A percentile compares a stretch with the other conserved stretches of the same genome.
Evolutionary conservation across 495 filamentous ascomycete genomes (phyloP).

Genomic region (Astrocystis sublimbata): DNA sequence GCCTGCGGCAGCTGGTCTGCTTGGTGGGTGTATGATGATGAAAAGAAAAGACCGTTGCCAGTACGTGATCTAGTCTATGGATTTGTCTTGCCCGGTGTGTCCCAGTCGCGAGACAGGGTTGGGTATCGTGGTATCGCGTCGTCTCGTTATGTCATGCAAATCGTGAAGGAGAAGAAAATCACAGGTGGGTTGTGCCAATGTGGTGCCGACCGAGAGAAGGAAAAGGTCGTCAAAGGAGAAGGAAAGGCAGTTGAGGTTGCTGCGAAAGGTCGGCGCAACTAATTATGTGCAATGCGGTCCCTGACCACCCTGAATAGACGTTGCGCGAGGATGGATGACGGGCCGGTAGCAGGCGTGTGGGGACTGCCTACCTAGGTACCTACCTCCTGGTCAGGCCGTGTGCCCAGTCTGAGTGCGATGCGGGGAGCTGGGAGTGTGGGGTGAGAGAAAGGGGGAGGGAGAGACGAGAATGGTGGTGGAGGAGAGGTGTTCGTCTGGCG

Average conservation of each 20-base stretch:
- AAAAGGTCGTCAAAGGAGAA: not conserved
- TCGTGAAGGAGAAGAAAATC: slow-evolving; percentile 1
- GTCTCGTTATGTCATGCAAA: slow-evolving; percentile 21
- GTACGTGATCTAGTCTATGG: slow-evolving; percentile 19
- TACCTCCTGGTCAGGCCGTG: not conserved
- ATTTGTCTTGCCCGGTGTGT: slow-evolving; percentile 9
- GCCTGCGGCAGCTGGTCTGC: not conserved
- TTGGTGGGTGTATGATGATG: not conserved
- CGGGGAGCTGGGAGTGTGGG: not conserved
- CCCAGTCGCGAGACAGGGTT: slow-evolving; percentile 7
- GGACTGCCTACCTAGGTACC: no score
- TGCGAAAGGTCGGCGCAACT: not conserved
- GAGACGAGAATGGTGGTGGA: not conserved
- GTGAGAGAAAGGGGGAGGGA: not conserved
- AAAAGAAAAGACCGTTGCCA: slow-evolving; percentile 13
- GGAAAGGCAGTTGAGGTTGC: not conserved
- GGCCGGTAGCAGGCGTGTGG: not conserved
- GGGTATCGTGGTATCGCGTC: slow-evolving; percentile 13
- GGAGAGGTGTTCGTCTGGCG: slow-evolving; percentile 2
- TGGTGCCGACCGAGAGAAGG: not conserved
- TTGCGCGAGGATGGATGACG: not conserved
- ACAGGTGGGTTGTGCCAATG: not conserved
- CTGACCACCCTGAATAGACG: not conserved
- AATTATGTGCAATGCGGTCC: not conserved
- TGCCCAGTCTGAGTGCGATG: not conserved